Conservation (phyloP, 2,329 filamentous ascomycete genomes). For the Colletotrichum brevisporum region DNA sequence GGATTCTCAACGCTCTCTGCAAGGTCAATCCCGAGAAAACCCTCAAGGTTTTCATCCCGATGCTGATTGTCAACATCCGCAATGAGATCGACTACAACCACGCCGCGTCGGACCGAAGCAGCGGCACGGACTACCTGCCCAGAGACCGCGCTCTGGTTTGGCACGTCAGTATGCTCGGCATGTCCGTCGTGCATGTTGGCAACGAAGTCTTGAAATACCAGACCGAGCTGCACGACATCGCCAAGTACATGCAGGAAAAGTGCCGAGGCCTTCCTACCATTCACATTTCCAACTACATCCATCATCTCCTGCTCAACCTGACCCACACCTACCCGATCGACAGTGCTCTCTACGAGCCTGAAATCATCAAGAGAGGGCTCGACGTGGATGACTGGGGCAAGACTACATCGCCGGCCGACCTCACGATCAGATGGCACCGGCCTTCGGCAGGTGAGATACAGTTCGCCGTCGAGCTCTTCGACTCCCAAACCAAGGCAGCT, state of each 20-base stretch:
- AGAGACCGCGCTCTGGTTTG: constrained; percentile 94
- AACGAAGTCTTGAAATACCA: constrained; percentile 91
- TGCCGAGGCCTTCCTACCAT: constrained; percentile 95
- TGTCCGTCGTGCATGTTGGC: constrained; percentile 97
- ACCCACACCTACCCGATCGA: constrained; percentile 96
- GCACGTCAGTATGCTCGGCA: constrained; percentile 97
- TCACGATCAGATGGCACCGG: constrained; percentile 93
- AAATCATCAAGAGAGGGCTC: constrained; percentile 78
- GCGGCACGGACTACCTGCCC: constrained; percentile 92
- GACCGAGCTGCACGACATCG: constrained; percentile 90
- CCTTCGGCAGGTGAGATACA: constrained; percentile 84
- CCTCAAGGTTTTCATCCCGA: constrained; percentile 89
- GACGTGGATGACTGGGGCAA: constrained; percentile 88
- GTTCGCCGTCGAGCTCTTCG: constrained; percentile 91
- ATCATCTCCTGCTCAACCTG: constrained; percentile 93
- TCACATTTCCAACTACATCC: constrained; percentile 97
- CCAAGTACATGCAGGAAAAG: constrained; percentile 95
- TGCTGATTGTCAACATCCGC: constrained; percentile 91
- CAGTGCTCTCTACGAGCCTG: constrained; percentile 88
- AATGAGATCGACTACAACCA: constrained; percentile 98
- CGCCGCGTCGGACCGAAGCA: constrained; percentile 93
- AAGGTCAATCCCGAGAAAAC: constrained; percentile 97
- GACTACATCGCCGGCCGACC: constrained; percentile 78
- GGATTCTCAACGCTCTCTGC: constrained; percentile 96
- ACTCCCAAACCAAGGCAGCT: constrained; percentile 84